Base-by-base conservation (phyloP, 2,329 filamentous ascomycete genomes). In the Berkeleyomyces rouxiae region DNA sequence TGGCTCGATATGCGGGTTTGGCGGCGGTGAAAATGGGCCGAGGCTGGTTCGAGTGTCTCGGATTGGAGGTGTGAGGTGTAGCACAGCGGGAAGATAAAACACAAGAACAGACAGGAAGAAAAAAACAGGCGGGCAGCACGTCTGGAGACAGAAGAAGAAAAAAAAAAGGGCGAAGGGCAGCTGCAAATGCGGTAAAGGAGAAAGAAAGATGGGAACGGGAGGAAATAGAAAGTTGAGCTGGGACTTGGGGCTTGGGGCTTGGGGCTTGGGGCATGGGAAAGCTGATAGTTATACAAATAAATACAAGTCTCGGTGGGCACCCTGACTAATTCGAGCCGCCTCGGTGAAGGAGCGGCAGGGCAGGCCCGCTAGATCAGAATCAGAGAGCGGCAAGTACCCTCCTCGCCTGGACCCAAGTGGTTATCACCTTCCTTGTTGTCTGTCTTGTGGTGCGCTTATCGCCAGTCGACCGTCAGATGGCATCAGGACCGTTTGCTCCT, bases 1-100 rank as follows among this genome's bases (percentile, higher is more conserved):
- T 60, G 58, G 58, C 6, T 42, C 44, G 58, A 60, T 47, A 37
- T 60, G 39, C 6, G 33, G 2, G 11, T 55, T 39, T 55, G 33
- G 51, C 51, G 39, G 51, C 16, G 10, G 36, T 11, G 5, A 37
- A 37, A 46, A 46, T 60, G 58, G 58, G 39, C 39, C 40, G 58
- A 60, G 58, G 44, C 58, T 60, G 58, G 58, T 60, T 60, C 58
- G 58, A 60, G 58, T 47, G 58, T 47, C 33, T 37, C 39, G 42
- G 39, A 37, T 44, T 16, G 11, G 53, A 36, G 16, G 40, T 46
- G 39, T 9, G n/a, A 31, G 7, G 42, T 9, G 39, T 60, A 58
- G 53, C 53, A 57, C 31, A 55, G 31, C 7, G 40, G 33, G n/a
- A 51, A 51, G 1, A 51, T 4, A 51, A 51, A 51, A 7, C 7